Base-by-base conservation (phyloP, 1,284 basidiomycete genomes). In the Puccinia hordei region DNA sequence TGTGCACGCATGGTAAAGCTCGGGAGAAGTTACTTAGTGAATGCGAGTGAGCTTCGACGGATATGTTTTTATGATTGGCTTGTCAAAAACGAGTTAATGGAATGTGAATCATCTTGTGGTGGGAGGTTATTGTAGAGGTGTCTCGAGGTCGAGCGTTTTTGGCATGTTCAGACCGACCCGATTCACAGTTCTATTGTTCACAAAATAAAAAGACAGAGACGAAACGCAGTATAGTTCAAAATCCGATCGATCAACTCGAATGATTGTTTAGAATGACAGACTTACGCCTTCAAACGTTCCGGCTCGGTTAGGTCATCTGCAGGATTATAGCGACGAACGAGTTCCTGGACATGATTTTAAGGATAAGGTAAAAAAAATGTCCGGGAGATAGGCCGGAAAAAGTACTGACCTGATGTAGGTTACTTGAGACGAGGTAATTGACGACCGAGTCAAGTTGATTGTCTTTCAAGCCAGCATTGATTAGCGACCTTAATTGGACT, bases 101-200 rank as follows among this genome's bases (percentile, higher is more conserved):
- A n/a, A n/a, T n/a, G n/a, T n/a, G n/a, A n/a, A n/a, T n/a, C n/a
- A n/a, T n/a, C n/a, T n/a, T n/a, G n/a, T n/a, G n/a, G n/a, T n/a
- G n/a, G n/a, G n/a, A 33, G 30, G 1, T 69, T 30, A 22, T 49
- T 57, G 10, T 19, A 55, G 17, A 4, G 69, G 51, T n/a, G 49
- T 72, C 15, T 55, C 30, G 27, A 55, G 69, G 15, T 59, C 65
- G 2, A 78, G 27, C 10, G 30, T n/a, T 30, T 78, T 59, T 22
- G 75, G 75, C 75, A 78, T 78, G 24, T 69, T 66, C n/a, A 78
- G 53, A 38, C 75, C 75, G 35, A 78, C 75, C 66, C 75, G 75
- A 46, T 78, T 78, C 6, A 69, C 65, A 15, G 75, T 78, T 33
- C 75, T 78, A 69, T 57, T n/a, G 3, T n/a, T n/a, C n/a, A n/a